Conservation (phyloP, 2,329 filamentous ascomycete genomes). For the Penicillium sp. region DNA sequence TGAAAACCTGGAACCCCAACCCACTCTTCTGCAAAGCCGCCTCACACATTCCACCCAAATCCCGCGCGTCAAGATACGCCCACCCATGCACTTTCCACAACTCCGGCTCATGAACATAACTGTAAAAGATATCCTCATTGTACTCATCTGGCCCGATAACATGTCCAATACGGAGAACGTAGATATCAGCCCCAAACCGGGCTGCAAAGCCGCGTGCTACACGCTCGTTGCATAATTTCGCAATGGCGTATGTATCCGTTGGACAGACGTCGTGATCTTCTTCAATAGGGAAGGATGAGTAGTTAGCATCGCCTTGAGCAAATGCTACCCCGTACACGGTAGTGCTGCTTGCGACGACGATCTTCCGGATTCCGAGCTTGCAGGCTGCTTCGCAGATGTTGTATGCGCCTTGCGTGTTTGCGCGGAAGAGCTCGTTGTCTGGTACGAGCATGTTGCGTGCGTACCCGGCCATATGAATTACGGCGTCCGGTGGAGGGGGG, state of each 20-base stretch:
- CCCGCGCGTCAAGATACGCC: slow-evolving; percentile 64
- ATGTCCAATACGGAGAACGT: slow-evolving; percentile 62
- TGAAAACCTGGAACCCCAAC: slow-evolving; percentile 63
- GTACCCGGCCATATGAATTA: slow-evolving; percentile 63
- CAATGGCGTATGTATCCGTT: slow-evolving; percentile 63
- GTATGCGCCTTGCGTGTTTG: slow-evolving; percentile 60
- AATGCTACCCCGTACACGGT: slow-evolving; percentile 66
- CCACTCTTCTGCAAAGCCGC: slow-evolving; percentile 53
- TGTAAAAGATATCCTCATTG: slow-evolving; percentile 50
- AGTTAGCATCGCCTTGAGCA: slow-evolving; percentile 59
- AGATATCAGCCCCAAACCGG: slow-evolving; percentile 59
- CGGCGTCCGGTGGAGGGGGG: slow-evolving; percentile 54
- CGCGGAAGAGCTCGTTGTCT: slow-evolving; percentile 60
- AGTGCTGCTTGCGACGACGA: slow-evolving; percentile 61
- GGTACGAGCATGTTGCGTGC: slow-evolving; percentile 63
- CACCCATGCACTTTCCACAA: slow-evolving; percentile 60
- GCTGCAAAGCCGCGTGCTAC: slow-evolving; percentile 59
- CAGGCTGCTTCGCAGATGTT: slow-evolving; percentile 65
- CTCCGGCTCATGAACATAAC: slow-evolving; percentile 53
- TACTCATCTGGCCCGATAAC: slow-evolving; percentile 65
- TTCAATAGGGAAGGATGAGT: slow-evolving; percentile 59
- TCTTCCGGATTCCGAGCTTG: slow-evolving; percentile 62
- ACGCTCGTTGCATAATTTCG: slow-evolving; percentile 61
- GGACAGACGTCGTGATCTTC: slow-evolving; percentile 63
- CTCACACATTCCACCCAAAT: slow-evolving; percentile 63